Base-by-base conservation (phyloP, 257 asterid species). In the Solanum neorickii region DNA sequence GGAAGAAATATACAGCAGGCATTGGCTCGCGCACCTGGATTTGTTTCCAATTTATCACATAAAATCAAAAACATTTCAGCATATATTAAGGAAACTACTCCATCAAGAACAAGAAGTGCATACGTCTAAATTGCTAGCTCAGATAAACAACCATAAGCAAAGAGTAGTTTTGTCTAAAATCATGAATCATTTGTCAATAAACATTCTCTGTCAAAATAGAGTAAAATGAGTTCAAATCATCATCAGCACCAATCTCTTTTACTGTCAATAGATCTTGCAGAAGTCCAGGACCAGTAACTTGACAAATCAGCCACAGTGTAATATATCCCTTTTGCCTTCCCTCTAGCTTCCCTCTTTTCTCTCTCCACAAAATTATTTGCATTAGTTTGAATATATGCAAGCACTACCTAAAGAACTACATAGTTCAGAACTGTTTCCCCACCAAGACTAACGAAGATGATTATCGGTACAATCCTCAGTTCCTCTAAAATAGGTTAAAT, bases 11-110 rank as follows among this genome's bases (percentile, higher is more conserved):
- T 83, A 95, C 96, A 42, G 99, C 96, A 66, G 98, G 99, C 99
- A 97, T 95, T 65, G 99, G 99, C 91, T 95, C 97, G 13, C 98
- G 94, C 86, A 97, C 98, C 99, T 97, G 95, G 94, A 90, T 73
- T 21, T 46, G 62, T 56, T 56, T 52, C 62, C 52, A 74, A 6
- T 20, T 74, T 74, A 74, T 74, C 52, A 37, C 49, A 37, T 21
- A 37, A 10, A 74, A 37, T 73, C 49, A 73, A 73, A 73, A 37
- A 37, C 49, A 20, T 73, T 20, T 29, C 82, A 37, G 7, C 31
- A 21, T 74, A 37, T 37, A 74, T 74, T 29, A 73, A 73, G 47
- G 47, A 35, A 73, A 73, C 23, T 39, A 73, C 80, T 10, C 16
- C 80, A 73, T 6, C 80, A 73, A 73, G 49, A 73, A 73, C 49